These are phyloP conservation scores for Sarcodon aspratus DNA, from an alignment of 768 basidiomycete genomes.

Conservation along the genomic window DNA sequence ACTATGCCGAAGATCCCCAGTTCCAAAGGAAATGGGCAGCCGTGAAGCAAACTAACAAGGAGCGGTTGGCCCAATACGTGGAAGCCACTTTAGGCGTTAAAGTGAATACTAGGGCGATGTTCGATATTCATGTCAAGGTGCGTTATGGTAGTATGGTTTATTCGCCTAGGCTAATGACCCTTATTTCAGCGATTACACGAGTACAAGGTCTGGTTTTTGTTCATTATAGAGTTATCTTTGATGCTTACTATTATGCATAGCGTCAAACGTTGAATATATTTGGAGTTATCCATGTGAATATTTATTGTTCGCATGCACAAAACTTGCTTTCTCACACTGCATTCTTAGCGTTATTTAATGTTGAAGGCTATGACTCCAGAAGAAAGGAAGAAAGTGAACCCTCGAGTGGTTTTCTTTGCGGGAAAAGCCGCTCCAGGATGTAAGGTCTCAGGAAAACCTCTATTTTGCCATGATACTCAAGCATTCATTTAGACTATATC, in stretches of 20 bases:
- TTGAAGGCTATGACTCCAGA: conserved; percentile 71
- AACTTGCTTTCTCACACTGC: not conserved
- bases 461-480: not conserved
- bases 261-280: conserved; percentile 94
- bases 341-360: conserved; percentile 60
- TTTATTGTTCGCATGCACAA: not conserved
- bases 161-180: conserved; percentile 8
- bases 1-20: conserved; percentile 54
- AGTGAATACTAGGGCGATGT: conserved; percentile 70
- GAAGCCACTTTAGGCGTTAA: conserved; percentile 57
- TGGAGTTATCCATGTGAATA: conserved; percentile 70
- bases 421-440: conserved; percentile 95
- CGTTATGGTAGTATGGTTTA: conserved; percentile 5
- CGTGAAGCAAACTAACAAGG: conserved; percentile 87
- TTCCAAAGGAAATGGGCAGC: conserved; percentile 77
- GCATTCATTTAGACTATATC: conserved; percentile 52
- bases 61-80: conserved; percentile 70
- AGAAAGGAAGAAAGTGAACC: conserved; percentile 73
- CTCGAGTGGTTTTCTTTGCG: conserved; percentile 92
- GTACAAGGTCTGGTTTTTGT: conserved; percentile 50
- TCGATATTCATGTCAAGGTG: conserved; percentile 87
- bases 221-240: not conserved
- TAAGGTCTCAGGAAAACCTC: conserved; percentile 21
- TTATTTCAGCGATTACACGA: conserved; percentile 74
- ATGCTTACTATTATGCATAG: conserved; percentile 20